phyloP scores from a whole-genome alignment of 1,284 basidiomycete genomes.

The Tylopilus orsonianus region DNA sequence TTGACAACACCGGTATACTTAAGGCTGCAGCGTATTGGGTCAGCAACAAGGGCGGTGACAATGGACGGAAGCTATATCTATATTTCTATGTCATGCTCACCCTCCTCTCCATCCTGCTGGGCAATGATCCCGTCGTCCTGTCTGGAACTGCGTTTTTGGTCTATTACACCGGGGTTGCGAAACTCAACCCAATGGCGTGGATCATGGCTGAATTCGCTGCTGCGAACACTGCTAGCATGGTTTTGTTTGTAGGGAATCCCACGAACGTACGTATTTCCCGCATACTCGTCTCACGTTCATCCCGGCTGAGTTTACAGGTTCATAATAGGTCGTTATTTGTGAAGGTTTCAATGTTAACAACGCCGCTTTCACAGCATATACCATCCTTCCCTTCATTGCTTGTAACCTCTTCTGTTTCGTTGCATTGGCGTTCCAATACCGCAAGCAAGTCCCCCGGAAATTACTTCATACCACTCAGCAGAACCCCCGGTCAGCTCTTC shows the following conservation, averaged over 20 bases:
- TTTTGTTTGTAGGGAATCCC: conserved; percentile 69
- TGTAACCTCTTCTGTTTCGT: conserved; percentile 57
- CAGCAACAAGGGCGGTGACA: conserved; percentile 71
- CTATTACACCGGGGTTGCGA: conserved; percentile 78
- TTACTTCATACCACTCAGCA: conserved; percentile 41
- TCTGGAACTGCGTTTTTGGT: conserved; percentile 85
- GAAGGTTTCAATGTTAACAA: conserved; percentile 62
- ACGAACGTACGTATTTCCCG: conserved; percentile 52
- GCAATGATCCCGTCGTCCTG: conserved; percentile 89
- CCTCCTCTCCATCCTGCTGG: conserved; percentile 75
- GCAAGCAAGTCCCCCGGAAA: conserved; percentile 47
- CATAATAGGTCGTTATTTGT: conserved; percentile 51
- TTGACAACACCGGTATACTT: conserved; percentile 88
- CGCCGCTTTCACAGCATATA: conserved; percentile 69
- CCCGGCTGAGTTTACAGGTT: background rate
- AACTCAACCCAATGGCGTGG: conserved; percentile 48
- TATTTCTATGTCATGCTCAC: conserved; percentile 84
- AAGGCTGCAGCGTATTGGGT: conserved; percentile 88
- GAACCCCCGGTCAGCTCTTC: conserved; percentile 47
- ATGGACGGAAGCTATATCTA: conserved; percentile 71
- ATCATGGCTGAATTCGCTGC: conserved; percentile 59
- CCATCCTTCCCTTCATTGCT: conserved; percentile 67
- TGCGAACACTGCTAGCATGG: conserved; percentile 81
- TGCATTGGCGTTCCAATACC: conserved; percentile 57
- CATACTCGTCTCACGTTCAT: background rate